Conservation (phyloP, 78 protist genomes). For the Dictyostelium citrinum region DNA sequence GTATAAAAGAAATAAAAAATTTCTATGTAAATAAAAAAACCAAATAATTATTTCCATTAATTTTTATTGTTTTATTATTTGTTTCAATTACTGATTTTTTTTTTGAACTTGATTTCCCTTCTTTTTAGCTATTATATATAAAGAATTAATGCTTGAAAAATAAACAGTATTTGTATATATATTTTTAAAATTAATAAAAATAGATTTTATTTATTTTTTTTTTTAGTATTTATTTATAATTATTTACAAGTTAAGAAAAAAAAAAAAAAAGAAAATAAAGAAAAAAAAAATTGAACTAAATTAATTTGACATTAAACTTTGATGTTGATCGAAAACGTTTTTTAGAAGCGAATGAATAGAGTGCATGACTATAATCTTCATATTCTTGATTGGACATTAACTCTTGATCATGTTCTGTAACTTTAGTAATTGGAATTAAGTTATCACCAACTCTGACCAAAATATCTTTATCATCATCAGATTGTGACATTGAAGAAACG, state of each 20-base stretch:
- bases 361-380: constrained; percentile 42
- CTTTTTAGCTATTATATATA: too few relatives aligned
- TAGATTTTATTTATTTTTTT: neutral
- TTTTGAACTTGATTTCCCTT: too few relatives aligned
- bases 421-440: neutral
- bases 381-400: constrained; percentile 56
- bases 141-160: too few relatives aligned
- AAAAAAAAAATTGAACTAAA: neutral
- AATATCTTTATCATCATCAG: neutral
- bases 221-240: neutral
- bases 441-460: neutral
- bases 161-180: too few relatives aligned
- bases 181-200: too few relatives aligned
- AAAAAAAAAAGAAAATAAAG: neutral
- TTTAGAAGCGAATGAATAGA: neutral
- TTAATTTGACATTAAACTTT: neutral
- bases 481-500: neutral
- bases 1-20: neutral
- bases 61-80: too few relatives aligned
- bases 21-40: neutral
- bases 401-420: constrained; percentile 73
- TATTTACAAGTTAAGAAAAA: neutral
- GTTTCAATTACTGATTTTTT: too few relatives aligned
- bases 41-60: neutral
- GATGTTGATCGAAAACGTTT: neutral